Evolutionary conservation across 2,329 filamentous ascomycete genomes (phyloP), one percentile per base, ranked within the genome.

Genomic region (Cryoendolithus antarcticus): DNA sequence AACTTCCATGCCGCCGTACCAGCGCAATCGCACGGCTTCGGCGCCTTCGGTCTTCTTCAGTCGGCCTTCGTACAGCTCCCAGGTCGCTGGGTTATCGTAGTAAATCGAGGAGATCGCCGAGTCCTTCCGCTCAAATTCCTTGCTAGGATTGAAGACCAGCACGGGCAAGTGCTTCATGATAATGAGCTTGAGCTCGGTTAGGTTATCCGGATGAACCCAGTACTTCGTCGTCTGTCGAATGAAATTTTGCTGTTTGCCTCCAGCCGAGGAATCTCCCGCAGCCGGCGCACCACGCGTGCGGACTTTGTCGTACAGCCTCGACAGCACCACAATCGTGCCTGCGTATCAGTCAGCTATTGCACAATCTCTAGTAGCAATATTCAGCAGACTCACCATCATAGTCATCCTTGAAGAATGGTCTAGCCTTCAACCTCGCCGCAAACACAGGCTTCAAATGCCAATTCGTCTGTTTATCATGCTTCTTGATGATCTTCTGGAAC

Each of bases 401-500:
- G 64, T 98, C 95, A 59, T 96, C 89, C 61, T 93, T 93, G 72
- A 94, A 98, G 64, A 98, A 98, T 0, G 91, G 89, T 61, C 94
- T 95, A 34, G 86, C 85, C 64, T 93, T 93, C 56, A 98, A 75
- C 42, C 89, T 79, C 32, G 88, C 81, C 42, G 93, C 89, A 62
- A 98, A 98, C n/a, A 93, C 86, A 27, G 91, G 91, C 54, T 83
- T 88, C 28, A 98, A 75, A 56, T 91, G 79, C 86, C 89, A 94
- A 44, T 78, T 74, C 1, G 91, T 98, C 70, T 83, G 72, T 85
- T 98, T 98, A 44, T 54, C 91, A 62, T 98, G 91, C 71, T 98
- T 98, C 72, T 98, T 98, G 64, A 98, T 94, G 48, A 98, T 98
- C 71, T 98, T 98, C 69, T 95, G 93, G 61, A 98, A 98, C 4